Evolutionary conservation across 31 red algal genomes (phyloP), one percentile per base, ranked within the genome.

Genomic region (Bonnemaisonia californica): DNA sequence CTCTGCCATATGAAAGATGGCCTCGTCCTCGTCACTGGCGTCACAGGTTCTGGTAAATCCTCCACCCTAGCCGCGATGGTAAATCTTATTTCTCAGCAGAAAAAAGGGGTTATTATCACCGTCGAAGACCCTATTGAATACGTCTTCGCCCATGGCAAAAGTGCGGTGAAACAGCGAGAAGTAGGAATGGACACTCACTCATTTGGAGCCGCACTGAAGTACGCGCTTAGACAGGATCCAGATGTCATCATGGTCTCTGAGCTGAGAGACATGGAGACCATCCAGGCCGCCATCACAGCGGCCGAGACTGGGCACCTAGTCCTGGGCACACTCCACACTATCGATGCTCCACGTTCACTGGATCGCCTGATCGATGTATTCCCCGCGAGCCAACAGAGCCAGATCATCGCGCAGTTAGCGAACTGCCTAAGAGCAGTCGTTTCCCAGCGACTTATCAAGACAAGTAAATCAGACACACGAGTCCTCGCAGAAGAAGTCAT

Each of bases 111-210:
- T n/a, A 31, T 83, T 38, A 16, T 74, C 16, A 83, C 79, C 29
- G 79, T 54, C 4, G 79, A 83, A 72, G 79, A 83, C 41, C 79
- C 79, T 8, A 42, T 83, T 28, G 79, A 83, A 36, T 83, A 74
- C 67, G 26, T 70, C 26, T 8, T 80, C 35, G 76, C 12, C 7
- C n/a, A n/a, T n/a, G 76, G 76, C 5, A 80, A 70, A 12, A 67
- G 7, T 47, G 62, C 70, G 35, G 23, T 65, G 11, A 62, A 23
- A 16, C 38, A 76, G 8, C 55, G 69, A 8, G 39, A 83, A 56
- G 32, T 4, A 11, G 69, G 76, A 76, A 42, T 21, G 9, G 8
- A 76, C 8, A 72, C 31, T 27, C n/a, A n/a, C n/a, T n/a, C n/a
- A n/a, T 83, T 83, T 33, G 22, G 35, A 30, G 11, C 7, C 22